These are phyloP conservation scores for Phylloboletellus chloephorus DNA, from an alignment of 1,284 basidiomycete species.

Conservation along the genomic window DNA sequence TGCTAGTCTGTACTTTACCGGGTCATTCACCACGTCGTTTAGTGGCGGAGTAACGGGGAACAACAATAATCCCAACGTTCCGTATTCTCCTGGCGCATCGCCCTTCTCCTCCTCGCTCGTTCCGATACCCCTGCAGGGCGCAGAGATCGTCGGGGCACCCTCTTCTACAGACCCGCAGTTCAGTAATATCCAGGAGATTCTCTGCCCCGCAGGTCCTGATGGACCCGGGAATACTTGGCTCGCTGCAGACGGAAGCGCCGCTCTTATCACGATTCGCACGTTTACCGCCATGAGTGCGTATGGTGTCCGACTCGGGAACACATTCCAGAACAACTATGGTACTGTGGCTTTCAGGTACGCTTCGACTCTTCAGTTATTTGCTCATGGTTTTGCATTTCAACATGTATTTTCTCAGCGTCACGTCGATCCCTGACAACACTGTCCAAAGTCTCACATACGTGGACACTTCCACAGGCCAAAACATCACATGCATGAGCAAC, in stretches of 20 bases:
- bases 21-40: slow-evolving; percentile 78
- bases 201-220: slow-evolving; percentile 80
- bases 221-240: slow-evolving; percentile 84
- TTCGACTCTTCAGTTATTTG: slow-evolving; percentile 1
- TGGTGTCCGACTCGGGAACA: slow-evolving; percentile 89
- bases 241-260: slow-evolving; percentile 63
- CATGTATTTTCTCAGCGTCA: slow-evolving; percentile 47
- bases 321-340: slow-evolving; percentile 73
- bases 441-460: slow-evolving; percentile 73
- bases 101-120: slow-evolving; percentile 89
- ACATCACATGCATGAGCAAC: slow-evolving; percentile 60
- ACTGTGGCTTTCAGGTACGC: slow-evolving; percentile 82
- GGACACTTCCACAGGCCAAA: slow-evolving; percentile 71
- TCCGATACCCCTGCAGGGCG: slow-evolving; percentile 70
- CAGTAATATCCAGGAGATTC: slow-evolving; percentile 64
- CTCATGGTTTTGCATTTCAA: slow-evolving; percentile 2
- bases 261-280: slow-evolving; percentile 71
- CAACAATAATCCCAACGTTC: slow-evolving; percentile 70
- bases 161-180: slow-evolving; percentile 63
- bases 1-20: slow-evolving; percentile 79
- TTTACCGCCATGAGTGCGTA: slow-evolving; percentile 68
- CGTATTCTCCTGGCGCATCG: slow-evolving; percentile 71
- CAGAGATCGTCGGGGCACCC: slow-evolving; percentile 68
- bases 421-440: slow-evolving; percentile 84
- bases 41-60: slow-evolving; percentile 54